These are phyloP conservation scores for Mollisiaceae sp. DNA, from an alignment of 2,329 filamentous ascomycete species.

Conservation along the genomic window DNA sequence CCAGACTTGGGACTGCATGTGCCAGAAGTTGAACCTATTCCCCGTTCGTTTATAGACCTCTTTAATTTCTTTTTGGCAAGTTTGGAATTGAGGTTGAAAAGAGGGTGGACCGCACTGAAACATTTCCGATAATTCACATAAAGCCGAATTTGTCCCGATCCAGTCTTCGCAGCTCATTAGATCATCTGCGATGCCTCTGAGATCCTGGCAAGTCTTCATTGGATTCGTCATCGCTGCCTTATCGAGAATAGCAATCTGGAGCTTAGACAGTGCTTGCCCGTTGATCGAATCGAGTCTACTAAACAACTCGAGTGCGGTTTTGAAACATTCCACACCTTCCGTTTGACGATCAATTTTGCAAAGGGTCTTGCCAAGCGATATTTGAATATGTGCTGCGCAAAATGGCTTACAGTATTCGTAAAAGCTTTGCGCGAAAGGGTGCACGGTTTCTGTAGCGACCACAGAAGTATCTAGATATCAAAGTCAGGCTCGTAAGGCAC, in stretches of 20 bases:
- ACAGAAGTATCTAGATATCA: neutral
- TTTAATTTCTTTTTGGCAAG: slow-evolving; percentile 1
- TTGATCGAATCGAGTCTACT: neutral
- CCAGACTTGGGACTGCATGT: slow-evolving; percentile 2
- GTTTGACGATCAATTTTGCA: slow-evolving; percentile 3
- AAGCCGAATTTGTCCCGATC: slow-evolving; percentile 1
- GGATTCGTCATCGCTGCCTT: neutral
- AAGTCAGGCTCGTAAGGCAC: neutral
- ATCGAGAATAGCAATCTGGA: slow-evolving; percentile 4
- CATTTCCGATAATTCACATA: neutral
- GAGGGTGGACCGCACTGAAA: slow-evolving; percentile 3
- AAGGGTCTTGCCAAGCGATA: slow-evolving; percentile 4
- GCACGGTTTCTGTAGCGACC: neutral
- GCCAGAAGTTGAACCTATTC: slow-evolving; percentile 1
- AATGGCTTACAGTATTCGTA: slow-evolving; percentile 3
- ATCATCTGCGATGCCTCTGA: slow-evolving; percentile 1
- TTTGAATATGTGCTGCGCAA: neutral
- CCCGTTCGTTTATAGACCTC: slow-evolving; percentile 1
- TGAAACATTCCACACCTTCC: neutral
- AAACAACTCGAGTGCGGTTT: neutral
- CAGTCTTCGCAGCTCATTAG: slow-evolving; percentile 3
- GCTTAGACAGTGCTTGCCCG: neutral
- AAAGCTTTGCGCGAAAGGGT: neutral
- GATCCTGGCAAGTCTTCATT: slow-evolving; percentile 1
- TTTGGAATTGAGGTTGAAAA: slow-evolving; percentile 5